These are phyloP conservation scores for Durio zibethinus DNA, from an alignment of 345 rosid genomes.

Conservation along the genomic window DNA sequence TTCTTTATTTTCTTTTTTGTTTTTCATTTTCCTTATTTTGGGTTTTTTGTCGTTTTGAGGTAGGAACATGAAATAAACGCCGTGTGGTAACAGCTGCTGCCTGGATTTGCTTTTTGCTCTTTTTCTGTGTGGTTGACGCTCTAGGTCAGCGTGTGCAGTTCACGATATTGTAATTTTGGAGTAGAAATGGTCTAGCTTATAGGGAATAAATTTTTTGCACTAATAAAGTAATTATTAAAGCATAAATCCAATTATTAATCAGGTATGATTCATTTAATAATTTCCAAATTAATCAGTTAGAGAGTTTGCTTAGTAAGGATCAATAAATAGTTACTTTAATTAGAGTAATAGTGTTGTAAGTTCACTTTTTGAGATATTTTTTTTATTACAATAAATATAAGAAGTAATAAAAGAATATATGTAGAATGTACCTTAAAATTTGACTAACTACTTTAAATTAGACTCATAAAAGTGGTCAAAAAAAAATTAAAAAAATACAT, in stretches of 20 bases:
- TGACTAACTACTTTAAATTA: too few relatives aligned
- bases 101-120: conserved; percentile 1
- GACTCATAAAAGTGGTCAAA: too few relatives aligned
- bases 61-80: conserved; percentile 28
- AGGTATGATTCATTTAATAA: too few relatives aligned
- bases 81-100: conserved; percentile 30
- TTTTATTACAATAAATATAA: too few relatives aligned
- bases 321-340: too few relatives aligned
- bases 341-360: too few relatives aligned
- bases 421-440: too few relatives aligned
- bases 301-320: too few relatives aligned
- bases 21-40: background rate
- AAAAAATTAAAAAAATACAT: too few relatives aligned
- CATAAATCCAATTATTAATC: background rate
- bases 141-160: background rate
- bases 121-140: background rate
- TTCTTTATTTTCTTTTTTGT: background rate
- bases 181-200: background rate
- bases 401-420: too few relatives aligned
- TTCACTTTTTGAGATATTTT: too few relatives aligned
- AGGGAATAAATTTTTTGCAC: background rate
- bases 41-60: conserved; percentile 22
- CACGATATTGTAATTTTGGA: background rate
- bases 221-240: background rate
- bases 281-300: too few relatives aligned